Evolutionary conservation across 2,329 filamentous ascomycete genomes (phyloP).

Genomic region (Fusarium annulatum): DNA sequence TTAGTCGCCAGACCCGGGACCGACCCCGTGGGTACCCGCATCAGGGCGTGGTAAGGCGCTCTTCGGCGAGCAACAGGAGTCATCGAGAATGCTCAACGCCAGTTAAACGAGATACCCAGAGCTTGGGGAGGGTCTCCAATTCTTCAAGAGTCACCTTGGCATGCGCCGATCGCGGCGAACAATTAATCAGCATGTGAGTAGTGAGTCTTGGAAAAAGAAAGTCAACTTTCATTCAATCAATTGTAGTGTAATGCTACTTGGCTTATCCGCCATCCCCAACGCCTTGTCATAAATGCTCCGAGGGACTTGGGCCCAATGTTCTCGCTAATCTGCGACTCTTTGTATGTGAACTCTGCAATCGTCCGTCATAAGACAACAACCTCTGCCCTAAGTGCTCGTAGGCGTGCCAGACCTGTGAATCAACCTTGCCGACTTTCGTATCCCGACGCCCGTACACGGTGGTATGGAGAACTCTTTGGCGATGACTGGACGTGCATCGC

Average conservation of each 20-base stretch:
- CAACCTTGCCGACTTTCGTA: slow-evolving; percentile 29
- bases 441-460: slow-evolving; percentile 19
- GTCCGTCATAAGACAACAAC: slow-evolving; percentile 22
- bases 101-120: background rate
- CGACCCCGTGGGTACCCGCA: slow-evolving; percentile 29
- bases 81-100: background rate
- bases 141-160: slow-evolving; percentile 8
- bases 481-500: slow-evolving; percentile 15
- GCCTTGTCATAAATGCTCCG: slow-evolving; percentile 38
- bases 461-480: slow-evolving; percentile 3
- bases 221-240: slow-evolving; percentile 9
- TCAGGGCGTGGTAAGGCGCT: slow-evolving; percentile 3
- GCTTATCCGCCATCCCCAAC: slow-evolving; percentile 23
- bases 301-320: slow-evolving; percentile 5
- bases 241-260: slow-evolving; percentile 17
- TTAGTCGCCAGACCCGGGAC: slow-evolving; percentile 9
- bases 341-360: slow-evolving; percentile 5
- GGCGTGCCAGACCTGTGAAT: slow-evolving; percentile 15
- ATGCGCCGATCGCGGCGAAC: slow-evolving; percentile 4
- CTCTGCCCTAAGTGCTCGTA: slow-evolving; percentile 16
- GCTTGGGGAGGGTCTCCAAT: background rate
- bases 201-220: background rate
- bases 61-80: slow-evolving; percentile 9
- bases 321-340: slow-evolving; percentile 11
- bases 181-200: background rate